Conservation (phyloP, 2,329 filamentous ascomycete genomes). For the Pseudocercospora ulei region DNA sequence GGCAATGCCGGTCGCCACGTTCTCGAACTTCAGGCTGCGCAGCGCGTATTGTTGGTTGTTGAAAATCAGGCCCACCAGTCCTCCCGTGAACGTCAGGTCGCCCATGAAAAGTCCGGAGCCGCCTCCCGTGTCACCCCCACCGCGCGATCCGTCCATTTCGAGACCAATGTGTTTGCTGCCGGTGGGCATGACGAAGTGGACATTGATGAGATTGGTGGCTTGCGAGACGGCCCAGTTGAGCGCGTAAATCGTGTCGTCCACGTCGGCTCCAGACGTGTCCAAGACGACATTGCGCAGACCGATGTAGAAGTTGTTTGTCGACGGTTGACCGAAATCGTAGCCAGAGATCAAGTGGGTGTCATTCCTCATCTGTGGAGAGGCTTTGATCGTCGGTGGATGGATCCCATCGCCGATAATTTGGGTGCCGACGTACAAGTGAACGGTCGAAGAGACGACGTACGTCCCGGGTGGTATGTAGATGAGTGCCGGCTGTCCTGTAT, state of each 20-base stretch:
- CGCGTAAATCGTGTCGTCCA: conserved; percentile 18
- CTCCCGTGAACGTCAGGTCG: conserved; percentile 52
- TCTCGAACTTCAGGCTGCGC: conserved; percentile 24
- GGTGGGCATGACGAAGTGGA: conserved; percentile 34
- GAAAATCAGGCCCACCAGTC: conserved; percentile 47
- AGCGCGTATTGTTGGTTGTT: conserved; percentile 52
- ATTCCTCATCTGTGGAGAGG: conserved; percentile 36
- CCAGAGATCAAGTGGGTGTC: conserved; percentile 22
- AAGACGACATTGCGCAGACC: conserved; percentile 28
- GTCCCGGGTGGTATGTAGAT: conserved; percentile 27
- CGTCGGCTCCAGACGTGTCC: conserved; percentile 24
- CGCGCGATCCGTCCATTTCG: conserved; percentile 30
- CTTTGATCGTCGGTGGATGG: conserved; percentile 55
- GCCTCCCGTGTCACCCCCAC: conserved; percentile 19
- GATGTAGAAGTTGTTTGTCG: conserved; percentile 29
- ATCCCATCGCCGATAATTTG: conserved; percentile 75
- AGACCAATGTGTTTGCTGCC: conserved; percentile 35
- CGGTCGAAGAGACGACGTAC: conserved; percentile 58
- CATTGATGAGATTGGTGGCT: conserved; percentile 28
- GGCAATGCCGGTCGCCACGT: conserved; percentile 22
- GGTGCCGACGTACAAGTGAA: conserved; percentile 82
- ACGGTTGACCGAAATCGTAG: conserved; percentile 24
- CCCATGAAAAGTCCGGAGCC: conserved; percentile 31
- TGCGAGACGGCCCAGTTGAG: conserved; percentile 31
- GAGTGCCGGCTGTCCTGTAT: conserved; percentile 49